A percentile compares a stretch with the other conserved stretches of the same genome.
phyloP scores from a whole-genome alignment of 495 filamentous ascomycete species.

The Elaphomyces granulatus region DNA sequence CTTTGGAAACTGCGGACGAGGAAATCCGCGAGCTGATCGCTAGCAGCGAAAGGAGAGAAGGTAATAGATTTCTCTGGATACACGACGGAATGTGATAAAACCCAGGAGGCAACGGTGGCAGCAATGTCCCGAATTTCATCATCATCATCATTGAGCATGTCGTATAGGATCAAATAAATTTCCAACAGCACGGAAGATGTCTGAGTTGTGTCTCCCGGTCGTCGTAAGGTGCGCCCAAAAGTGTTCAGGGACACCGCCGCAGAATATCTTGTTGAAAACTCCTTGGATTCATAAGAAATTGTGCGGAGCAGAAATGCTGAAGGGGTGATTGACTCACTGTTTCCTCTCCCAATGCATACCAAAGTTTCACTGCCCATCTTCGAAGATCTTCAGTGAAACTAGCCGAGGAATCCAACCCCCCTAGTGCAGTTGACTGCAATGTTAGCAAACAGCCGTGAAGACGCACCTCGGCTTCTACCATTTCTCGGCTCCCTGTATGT shows the following conservation, averaged over 20 bases:
- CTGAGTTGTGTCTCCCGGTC: conserved; percentile 2
- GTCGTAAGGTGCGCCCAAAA: conserved; percentile 19
- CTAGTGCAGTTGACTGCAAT: conserved; percentile 26
- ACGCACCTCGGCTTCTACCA: conserved; percentile 29
- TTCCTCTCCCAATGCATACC: conserved; percentile 28
- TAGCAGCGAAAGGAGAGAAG: conserved; percentile 33
- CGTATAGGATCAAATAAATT: conserved; percentile 40
- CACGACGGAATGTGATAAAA: conserved; percentile 26
- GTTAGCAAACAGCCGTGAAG: conserved; percentile 45
- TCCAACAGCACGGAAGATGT: conserved; percentile 23
- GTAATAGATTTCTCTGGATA: conserved; percentile 17
- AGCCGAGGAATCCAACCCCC: conserved; percentile 4
- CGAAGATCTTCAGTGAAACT: conserved; percentile 9
- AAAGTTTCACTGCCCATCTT: conserved; percentile 21
- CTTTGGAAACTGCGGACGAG: conserved; percentile 23
- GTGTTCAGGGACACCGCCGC: conserved; percentile 32
- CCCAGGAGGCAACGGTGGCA: conserved; percentile 35
- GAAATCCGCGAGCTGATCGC: conserved; percentile 30
- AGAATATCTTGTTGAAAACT: conserved; percentile 50
- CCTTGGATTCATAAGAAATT: conserved; percentile 23
- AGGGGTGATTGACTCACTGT: conserved; percentile 18
- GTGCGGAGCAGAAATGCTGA: neutral
- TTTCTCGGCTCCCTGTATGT: conserved; percentile 26
- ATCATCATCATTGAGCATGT: conserved; percentile 75
- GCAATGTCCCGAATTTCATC: conserved; percentile 64